Conservation (phyloP, 176 grass and related monocot genomes). For the Alloteropsis semialata region DNA sequence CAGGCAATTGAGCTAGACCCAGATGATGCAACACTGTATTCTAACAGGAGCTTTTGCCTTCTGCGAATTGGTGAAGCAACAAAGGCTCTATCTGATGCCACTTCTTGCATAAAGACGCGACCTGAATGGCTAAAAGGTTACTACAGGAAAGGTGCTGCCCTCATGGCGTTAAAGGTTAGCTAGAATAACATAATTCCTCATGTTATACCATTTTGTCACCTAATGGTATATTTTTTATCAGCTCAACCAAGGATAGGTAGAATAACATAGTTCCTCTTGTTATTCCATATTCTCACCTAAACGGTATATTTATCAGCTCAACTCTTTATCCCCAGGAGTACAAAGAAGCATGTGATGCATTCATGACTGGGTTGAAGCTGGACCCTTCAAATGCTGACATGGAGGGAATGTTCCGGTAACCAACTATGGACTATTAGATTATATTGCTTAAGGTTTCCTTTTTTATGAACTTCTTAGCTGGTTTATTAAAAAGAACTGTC, state of each 20-base stretch:
- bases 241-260: not conserved
- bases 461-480: not conserved
- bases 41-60: constrained; percentile 28
- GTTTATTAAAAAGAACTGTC: too few species aligned
- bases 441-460: not conserved
- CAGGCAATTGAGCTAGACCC: constrained; percentile 26
- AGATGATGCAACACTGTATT: constrained; percentile 25
- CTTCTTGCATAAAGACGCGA: not conserved
- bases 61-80: not conserved
- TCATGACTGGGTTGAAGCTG: not conserved
- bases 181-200: not conserved
- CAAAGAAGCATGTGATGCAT: constrained; percentile 5
- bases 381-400: constrained; percentile 14
- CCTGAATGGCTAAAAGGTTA: constrained; percentile 37
- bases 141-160: constrained; percentile 26
- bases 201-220: not conserved
- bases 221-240: not conserved
- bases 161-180: constrained; percentile 26
- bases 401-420: constrained; percentile 15
- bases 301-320: not conserved
- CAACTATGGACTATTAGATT: not conserved
- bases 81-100: constrained; percentile 24
- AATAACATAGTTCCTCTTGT: not conserved
- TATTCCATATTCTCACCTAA: not conserved
- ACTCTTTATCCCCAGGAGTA: not conserved